phyloP scores from a whole-genome alignment of 2,329 filamentous ascomycete species.

The Pseudogymnoascus sp. region DNA sequence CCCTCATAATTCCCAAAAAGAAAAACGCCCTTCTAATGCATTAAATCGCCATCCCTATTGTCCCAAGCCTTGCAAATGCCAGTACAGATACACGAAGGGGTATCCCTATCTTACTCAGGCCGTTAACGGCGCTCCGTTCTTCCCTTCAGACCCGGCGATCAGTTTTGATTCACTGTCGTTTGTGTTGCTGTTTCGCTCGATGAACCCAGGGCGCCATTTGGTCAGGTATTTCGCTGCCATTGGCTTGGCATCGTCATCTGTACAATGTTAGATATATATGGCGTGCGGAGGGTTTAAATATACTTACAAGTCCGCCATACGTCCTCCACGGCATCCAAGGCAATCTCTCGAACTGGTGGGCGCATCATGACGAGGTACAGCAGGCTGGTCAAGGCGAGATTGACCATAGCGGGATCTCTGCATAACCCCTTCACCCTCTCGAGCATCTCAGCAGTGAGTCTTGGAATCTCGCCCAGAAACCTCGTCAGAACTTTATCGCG shows the following conservation, averaged over 20 bases:
- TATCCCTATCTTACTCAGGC: constrained; percentile 8
- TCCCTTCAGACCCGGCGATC: background rate
- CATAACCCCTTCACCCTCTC: constrained; percentile 64
- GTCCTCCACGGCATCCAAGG: constrained; percentile 59
- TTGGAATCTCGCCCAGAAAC: constrained; percentile 86
- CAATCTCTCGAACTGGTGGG: constrained; percentile 56
- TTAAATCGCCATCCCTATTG: background rate
- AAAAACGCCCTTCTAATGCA: constrained; percentile 9
- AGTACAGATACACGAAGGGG: background rate
- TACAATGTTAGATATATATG: constrained; percentile 18
- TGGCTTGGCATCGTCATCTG: constrained; percentile 57
- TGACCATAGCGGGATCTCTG: constrained; percentile 58
- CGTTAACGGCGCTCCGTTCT: background rate
- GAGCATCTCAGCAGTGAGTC: constrained; percentile 66
- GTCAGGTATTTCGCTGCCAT: constrained; percentile 57
- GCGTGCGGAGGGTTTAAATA: constrained; percentile 10
- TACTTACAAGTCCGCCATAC: constrained; percentile 61
- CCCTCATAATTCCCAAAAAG: background rate
- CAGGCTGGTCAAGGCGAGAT: constrained; percentile 57
- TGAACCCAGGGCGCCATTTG: constrained; percentile 49
- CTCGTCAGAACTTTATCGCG: constrained; percentile 86
- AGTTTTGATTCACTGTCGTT: background rate
- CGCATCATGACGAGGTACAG: constrained; percentile 63
- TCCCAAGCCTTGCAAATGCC: constrained; percentile 1
- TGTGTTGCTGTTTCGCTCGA: constrained; percentile 18